Conservation (phyloP, 805 yeast species). For the Metschnikowia matae region DNA sequence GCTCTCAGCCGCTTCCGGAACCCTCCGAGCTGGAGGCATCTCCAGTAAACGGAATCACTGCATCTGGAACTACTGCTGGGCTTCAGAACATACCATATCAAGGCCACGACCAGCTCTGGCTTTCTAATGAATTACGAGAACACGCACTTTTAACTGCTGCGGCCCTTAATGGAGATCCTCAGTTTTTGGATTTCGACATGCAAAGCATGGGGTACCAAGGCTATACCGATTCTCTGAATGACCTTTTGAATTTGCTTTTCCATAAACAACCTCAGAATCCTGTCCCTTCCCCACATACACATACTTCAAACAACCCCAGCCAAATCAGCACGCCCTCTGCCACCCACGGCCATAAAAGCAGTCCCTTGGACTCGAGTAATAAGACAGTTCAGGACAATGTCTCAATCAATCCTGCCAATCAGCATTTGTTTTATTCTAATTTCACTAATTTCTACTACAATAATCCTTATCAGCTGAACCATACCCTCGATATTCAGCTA, state of each 20-base stretch:
- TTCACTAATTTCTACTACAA: constrained; percentile 37
- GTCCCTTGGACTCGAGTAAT: constrained; percentile 1
- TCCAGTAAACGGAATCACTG: neutral
- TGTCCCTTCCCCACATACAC: neutral
- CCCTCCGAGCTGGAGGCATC: neutral
- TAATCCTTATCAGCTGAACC: constrained; percentile 37
- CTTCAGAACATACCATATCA: constrained; percentile 2
- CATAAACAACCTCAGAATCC: constrained; percentile 35
- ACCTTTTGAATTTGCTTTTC: constrained; percentile 49
- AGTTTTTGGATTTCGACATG: constrained; percentile 50
- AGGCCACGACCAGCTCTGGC: constrained; percentile 56
- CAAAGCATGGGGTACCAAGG: constrained; percentile 11
- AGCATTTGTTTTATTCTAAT: constrained; percentile 35
- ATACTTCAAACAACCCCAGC: constrained; percentile 3
- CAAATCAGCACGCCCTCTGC: constrained; percentile 5
- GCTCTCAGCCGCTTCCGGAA: constrained; percentile 2
- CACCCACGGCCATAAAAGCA: neutral
- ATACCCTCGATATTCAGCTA: constrained; percentile 38
- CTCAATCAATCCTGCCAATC: constrained; percentile 33
- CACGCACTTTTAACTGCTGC: constrained; percentile 74
- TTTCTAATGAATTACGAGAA: constrained; percentile 64
- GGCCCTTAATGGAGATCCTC: constrained; percentile 58
- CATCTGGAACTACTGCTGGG: neutral
- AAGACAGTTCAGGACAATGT: constrained; percentile 10
- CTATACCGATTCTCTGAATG: constrained; percentile 30